Evolutionary conservation across 75 land plant species (phyloP).

Genomic region (Adiantum capillusveneris): DNA sequence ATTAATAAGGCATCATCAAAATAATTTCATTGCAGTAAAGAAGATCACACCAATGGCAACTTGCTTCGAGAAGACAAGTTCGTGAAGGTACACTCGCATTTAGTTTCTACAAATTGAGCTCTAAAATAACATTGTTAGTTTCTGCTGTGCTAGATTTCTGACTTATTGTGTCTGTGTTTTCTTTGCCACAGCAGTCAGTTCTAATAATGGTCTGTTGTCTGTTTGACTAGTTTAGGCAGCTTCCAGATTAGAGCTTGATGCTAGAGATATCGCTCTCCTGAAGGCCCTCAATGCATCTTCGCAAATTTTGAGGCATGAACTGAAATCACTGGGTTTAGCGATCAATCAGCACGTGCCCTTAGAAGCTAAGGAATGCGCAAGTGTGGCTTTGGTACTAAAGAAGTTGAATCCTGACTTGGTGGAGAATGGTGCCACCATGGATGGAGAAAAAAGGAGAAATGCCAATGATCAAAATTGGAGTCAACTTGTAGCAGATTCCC

Average conservation of each 20-base stretch:
- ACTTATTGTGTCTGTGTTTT: no score
- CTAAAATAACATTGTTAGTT: no score
- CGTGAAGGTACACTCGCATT: neutral
- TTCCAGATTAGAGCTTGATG: neutral
- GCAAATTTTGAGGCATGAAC: slow-evolving; percentile 44
- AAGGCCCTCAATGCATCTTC: slow-evolving; percentile 47
- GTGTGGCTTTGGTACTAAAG: neutral
- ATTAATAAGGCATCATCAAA: no score
- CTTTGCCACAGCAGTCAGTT: no score
- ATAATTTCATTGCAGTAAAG: no score
- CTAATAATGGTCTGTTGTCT: no score
- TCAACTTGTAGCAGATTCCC: neutral
- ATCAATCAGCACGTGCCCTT: slow-evolving; percentile 18
- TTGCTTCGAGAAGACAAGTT: no score
- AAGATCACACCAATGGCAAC: no score
- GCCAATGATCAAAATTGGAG: slow-evolving; percentile 1
- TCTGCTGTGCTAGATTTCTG: no score
- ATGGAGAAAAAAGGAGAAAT: neutral
- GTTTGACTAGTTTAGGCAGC: no score
- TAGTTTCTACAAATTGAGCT: no score
- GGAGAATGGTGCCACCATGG: neutral
- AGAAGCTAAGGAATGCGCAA: slow-evolving; percentile 22
- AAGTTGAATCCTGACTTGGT: neutral
- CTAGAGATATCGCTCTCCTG: slow-evolving; percentile 15
- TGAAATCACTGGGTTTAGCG: slow-evolving; percentile 36